These are phyloP conservation scores for Annulohypoxylon stygium DNA, from an alignment of 495 filamentous ascomycete genomes.

Conservation along the genomic window DNA sequence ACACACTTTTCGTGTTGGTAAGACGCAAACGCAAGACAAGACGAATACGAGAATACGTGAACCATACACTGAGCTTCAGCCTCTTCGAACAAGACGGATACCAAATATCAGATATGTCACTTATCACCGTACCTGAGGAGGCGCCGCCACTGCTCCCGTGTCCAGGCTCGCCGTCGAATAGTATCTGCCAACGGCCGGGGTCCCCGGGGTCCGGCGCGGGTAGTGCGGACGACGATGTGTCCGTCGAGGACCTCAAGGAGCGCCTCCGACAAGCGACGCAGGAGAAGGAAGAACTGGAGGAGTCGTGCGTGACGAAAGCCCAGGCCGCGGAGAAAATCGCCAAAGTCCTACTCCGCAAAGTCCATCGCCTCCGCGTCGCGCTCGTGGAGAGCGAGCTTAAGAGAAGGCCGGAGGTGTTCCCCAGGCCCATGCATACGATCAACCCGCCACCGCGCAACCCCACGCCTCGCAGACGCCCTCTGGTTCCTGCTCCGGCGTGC, in stretches of 20 bases:
- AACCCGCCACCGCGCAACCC: not conserved
- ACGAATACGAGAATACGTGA: not conserved
- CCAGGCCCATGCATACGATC: not conserved
- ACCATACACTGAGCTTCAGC: not conserved
- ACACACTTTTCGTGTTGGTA: not conserved
- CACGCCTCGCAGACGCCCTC: not conserved
- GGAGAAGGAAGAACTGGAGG: constrained; percentile 9
- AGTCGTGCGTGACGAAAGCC: not conserved
- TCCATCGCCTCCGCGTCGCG: not conserved
- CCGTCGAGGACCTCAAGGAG: not conserved
- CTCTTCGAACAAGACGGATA: not conserved
- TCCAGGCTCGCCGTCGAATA: not conserved
- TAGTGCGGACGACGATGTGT: not conserved
- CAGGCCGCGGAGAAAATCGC: not conserved
- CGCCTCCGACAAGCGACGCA: constrained; percentile 10
- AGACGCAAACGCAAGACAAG: not conserved
- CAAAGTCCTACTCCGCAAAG: not conserved
- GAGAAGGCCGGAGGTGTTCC: not conserved
- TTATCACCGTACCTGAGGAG: constrained; percentile 9
- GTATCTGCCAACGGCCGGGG: not conserved
- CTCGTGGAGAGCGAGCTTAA: not conserved
- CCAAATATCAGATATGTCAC: not conserved
- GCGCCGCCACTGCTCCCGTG: not conserved
- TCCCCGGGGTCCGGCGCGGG: not conserved
- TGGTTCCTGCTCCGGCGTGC: not conserved